Evolutionary conservation across 2,329 filamentous ascomycete species (phyloP).

Genomic region (Fusarium buxicola): DNA sequence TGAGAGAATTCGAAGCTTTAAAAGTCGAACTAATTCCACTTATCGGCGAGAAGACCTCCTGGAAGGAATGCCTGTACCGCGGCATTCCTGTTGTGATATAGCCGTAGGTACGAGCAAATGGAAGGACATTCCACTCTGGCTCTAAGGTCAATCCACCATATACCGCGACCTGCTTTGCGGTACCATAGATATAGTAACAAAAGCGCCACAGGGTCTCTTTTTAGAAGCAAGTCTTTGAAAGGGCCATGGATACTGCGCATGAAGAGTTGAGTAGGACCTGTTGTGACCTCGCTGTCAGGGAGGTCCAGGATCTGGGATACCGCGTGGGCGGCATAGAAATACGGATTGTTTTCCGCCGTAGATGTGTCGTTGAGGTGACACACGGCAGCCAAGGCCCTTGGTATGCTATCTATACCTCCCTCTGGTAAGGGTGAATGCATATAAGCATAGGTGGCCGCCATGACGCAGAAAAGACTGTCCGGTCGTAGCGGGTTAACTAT

Average conservation of each 20-base stretch:
- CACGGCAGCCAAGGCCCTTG: constrained; percentile 34
- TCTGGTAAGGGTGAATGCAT: constrained; percentile 52
- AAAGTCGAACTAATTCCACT: too few species aligned
- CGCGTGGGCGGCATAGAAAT: constrained; percentile 53
- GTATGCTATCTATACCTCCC: constrained; percentile 43
- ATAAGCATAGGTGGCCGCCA: constrained; percentile 50
- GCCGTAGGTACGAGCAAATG: constrained; percentile 53
- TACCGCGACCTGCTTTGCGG: constrained; percentile 51
- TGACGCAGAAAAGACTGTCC: constrained; percentile 51
- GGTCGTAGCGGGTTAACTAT: constrained; percentile 50
- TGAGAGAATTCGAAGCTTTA: too few species aligned
- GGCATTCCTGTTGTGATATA: constrained; percentile 45
- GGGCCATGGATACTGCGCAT: constrained; percentile 47
- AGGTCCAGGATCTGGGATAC: constrained; percentile 49
- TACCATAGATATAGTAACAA: constrained; percentile 59
- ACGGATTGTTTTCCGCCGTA: constrained; percentile 51
- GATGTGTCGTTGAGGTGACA: constrained; percentile 48
- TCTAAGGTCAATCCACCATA: constrained; percentile 59
- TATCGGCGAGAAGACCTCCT: constrained; percentile 48
- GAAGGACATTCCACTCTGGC: constrained; percentile 56
- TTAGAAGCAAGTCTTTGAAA: constrained; percentile 49
- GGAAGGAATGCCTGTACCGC: constrained; percentile 49
- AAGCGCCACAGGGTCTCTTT: constrained; percentile 53
- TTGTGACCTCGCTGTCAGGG: constrained; percentile 47
- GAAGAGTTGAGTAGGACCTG: constrained; percentile 51